phyloP scores from a whole-genome alignment of 163 green algal genomes.

The Scenedesmus sp. region DNA sequence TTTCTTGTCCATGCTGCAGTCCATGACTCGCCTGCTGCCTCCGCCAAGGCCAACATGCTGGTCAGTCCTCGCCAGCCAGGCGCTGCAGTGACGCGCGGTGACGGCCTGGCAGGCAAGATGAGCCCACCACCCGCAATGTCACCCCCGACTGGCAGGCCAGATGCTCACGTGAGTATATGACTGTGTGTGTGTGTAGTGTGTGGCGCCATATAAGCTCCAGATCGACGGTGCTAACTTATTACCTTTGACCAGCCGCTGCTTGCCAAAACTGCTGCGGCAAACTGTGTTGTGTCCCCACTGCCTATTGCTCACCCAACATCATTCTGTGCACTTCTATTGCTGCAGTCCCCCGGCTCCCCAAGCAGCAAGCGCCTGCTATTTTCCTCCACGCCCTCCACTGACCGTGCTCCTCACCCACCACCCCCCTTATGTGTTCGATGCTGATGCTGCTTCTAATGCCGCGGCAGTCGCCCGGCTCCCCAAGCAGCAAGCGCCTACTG shows the following conservation, averaged over 20 bases:
- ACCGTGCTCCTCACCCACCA: too few relatives aligned
- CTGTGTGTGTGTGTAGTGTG: not conserved
- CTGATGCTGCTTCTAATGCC: too few relatives aligned
- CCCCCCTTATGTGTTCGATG: too few relatives aligned
- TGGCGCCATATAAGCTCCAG: too few relatives aligned
- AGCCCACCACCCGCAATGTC: not conserved
- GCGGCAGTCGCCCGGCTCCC: too few relatives aligned
- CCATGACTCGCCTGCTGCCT: not conserved
- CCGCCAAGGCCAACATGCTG: not conserved
- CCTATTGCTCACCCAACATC: too few relatives aligned
- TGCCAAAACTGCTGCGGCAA: too few relatives aligned
- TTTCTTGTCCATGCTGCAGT: not conserved
- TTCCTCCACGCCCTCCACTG: too few relatives aligned
- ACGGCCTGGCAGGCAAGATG: not conserved
- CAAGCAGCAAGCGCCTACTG: too few relatives aligned
- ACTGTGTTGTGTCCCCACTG: too few relatives aligned
- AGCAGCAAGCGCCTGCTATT: not conserved
- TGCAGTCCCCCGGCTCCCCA: not conserved
- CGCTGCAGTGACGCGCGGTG: conserved; percentile 2
- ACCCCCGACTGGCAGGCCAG: not conserved
- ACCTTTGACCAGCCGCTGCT: too few relatives aligned
- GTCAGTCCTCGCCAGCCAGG: conserved; percentile 22
- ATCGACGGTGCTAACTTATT: too few relatives aligned
- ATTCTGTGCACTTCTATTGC: not conserved
- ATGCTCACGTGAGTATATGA: not conserved